phyloP scores from a whole-genome alignment of 352 stramenopile species.

The Elongisporangium prolatum region DNA sequence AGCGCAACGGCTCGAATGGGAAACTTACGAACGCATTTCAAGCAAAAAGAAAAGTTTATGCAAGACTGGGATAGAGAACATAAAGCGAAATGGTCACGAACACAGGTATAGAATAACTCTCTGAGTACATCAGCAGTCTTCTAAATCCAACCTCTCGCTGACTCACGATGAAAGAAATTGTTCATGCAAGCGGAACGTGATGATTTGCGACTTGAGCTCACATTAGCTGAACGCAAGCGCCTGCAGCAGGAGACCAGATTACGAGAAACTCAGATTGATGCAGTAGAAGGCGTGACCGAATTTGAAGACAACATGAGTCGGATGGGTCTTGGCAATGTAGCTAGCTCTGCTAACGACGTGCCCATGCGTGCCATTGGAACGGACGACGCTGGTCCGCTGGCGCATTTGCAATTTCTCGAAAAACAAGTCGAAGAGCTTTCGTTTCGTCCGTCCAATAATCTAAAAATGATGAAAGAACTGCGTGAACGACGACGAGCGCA shows the following conservation, averaged over 20 bases:
- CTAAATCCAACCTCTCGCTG: no score
- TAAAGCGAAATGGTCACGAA: constrained; percentile 45
- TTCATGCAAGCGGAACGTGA: constrained; percentile 34
- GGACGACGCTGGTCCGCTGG: constrained; percentile 30
- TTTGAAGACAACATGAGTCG: constrained; percentile 71
- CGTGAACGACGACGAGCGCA: constrained; percentile 61
- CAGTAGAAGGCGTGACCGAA: constrained; percentile 28
- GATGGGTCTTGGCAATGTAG: constrained; percentile 29
- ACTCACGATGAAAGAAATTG: constrained; percentile 2
- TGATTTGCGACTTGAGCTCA: constrained; percentile 57
- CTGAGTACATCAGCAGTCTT: background rate
- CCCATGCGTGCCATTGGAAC: constrained; percentile 32
- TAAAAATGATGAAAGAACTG: constrained; percentile 84
- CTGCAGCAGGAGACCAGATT: constrained; percentile 23
- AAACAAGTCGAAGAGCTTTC: constrained; percentile 40
- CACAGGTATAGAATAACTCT: constrained; percentile 30
- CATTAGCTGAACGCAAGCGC: constrained; percentile 37
- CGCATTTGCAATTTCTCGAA: constrained; percentile 39
- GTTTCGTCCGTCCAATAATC: constrained; percentile 72
- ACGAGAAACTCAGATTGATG: constrained; percentile 29
- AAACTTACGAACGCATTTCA: constrained; percentile 37
- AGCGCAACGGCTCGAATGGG: constrained; percentile 16
- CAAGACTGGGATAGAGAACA: constrained; percentile 54
- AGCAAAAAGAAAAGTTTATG: constrained; percentile 58
- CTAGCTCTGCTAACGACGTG: constrained; percentile 10